Conservation (phyloP, 257 asterid species). For the Solanum medicagineum region DNA sequence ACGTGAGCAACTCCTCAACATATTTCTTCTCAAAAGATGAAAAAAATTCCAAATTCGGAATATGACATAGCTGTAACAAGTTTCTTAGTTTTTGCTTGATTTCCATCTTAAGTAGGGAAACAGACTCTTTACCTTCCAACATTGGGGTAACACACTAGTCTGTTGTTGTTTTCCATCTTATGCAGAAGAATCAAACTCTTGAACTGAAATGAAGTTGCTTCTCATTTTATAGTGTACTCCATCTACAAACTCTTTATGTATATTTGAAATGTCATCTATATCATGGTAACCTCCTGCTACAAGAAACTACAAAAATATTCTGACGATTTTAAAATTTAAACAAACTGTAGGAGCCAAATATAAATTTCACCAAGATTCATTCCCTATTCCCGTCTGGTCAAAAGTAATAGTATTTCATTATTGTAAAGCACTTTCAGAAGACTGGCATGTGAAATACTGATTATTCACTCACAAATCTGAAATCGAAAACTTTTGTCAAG, state of each 20-base stretch:
- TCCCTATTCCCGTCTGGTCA: too few species aligned
- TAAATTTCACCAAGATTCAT: too few species aligned
- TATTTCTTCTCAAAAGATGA: not conserved
- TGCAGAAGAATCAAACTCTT: not conserved
- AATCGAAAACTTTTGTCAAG: too few species aligned
- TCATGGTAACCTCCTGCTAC: not conserved
- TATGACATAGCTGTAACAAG: conserved; percentile 8
- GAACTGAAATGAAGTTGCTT: not conserved
- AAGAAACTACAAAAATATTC: not conserved
- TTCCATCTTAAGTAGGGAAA: not conserved
- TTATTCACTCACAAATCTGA: too few species aligned
- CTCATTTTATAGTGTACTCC: not conserved
- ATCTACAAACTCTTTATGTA: not conserved
- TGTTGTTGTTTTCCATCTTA: not conserved
- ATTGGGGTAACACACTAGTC: not conserved
- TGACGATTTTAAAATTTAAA: too few species aligned
- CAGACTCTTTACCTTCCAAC: not conserved
- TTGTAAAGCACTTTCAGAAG: too few species aligned
- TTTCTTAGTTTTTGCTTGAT: conserved; percentile 5
- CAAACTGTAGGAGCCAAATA: too few species aligned
- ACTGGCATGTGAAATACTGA: too few species aligned
- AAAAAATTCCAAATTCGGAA: not conserved
- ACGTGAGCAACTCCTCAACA: conserved; percentile 10
- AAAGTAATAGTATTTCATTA: too few species aligned
- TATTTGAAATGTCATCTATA: not conserved